These are phyloP conservation scores for Diaporthe sp. DNA, from an alignment of 2,329 filamentous ascomycete species.

Conservation along the genomic window DNA sequence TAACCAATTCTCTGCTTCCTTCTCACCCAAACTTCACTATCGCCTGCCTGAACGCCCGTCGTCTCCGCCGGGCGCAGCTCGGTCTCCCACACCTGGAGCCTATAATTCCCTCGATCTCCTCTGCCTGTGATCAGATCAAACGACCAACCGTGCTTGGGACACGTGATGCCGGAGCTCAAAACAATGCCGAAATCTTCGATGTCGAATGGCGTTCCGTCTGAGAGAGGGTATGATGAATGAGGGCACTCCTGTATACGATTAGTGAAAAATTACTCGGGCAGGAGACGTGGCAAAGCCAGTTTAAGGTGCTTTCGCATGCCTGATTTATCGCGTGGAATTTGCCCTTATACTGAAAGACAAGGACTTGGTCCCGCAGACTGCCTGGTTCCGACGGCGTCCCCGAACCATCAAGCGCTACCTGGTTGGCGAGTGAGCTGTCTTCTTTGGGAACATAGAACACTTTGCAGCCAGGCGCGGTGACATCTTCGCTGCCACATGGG, in stretches of 20 bases:
- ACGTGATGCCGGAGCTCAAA: constrained; percentile 39
- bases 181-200: constrained; percentile 43
- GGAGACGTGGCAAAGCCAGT: not conserved
- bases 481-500: constrained; percentile 1
- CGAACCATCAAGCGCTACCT: constrained; percentile 29
- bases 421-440: constrained; percentile 35
- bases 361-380: constrained; percentile 37
- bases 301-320: not conserved
- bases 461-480: constrained; percentile 14
- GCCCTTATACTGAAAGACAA: constrained; percentile 40
- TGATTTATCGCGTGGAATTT: constrained; percentile 41
- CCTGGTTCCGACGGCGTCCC: constrained; percentile 26
- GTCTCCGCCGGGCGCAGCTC: constrained; percentile 34
- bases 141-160: constrained; percentile 41
- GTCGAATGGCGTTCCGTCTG: constrained; percentile 39
- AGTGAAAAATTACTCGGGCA: too few species aligned
- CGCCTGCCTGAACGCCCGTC: not conserved
- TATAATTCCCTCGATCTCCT: constrained; percentile 39
- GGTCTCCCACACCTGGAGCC: constrained; percentile 40
- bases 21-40: constrained; percentile 39
- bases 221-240: constrained; percentile 41
- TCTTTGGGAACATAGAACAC: constrained; percentile 39
- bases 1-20: constrained; percentile 41
- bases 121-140: constrained; percentile 39
- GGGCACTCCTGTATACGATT: constrained; percentile 35